Evolutionary conservation across 495 filamentous ascomycete species (phyloP).

Genomic region (Penicillium parvum): DNA sequence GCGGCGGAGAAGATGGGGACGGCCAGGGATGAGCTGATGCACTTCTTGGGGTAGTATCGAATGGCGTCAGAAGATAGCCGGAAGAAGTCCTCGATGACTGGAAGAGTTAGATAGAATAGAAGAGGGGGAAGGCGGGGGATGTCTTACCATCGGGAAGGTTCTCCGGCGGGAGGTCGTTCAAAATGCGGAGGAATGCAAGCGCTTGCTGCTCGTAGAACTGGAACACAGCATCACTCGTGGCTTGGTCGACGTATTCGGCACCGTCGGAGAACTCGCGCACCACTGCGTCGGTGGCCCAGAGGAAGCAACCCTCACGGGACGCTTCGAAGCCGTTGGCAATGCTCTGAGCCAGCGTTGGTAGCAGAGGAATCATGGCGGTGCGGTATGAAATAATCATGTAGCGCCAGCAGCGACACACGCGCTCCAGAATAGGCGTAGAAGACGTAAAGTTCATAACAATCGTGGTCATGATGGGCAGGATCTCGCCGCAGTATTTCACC

Average conservation of each 20-base stretch:
- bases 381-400: slow-evolving; percentile 95
- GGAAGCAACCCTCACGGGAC: slow-evolving; percentile 90
- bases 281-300: slow-evolving; percentile 95
- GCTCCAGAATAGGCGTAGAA: slow-evolving; percentile 84
- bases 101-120: neutral
- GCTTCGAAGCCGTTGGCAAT: slow-evolving; percentile 77
- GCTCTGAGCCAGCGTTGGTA: slow-evolving; percentile 81
- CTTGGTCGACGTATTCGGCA: slow-evolving; percentile 71
- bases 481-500: slow-evolving; percentile 92
- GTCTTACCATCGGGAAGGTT: slow-evolving; percentile 77
- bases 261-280: slow-evolving; percentile 92
- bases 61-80: slow-evolving; percentile 84
- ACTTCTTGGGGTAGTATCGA: slow-evolving; percentile 81
- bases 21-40: slow-evolving; percentile 72
- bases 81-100: slow-evolving; percentile 99
- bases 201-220: slow-evolving; percentile 92
- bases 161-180: slow-evolving; percentile 80
- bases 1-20: slow-evolving; percentile 81
- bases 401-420: slow-evolving; percentile 90
- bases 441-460: slow-evolving; percentile 81
- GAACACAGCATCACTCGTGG: slow-evolving; percentile 87
- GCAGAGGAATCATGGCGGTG: slow-evolving; percentile 77
- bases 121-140: neutral
- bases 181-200: slow-evolving; percentile 75
- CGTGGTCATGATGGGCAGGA: slow-evolving; percentile 77